Conservation (phyloP, 768 basidiomycete genomes). For the Agaricus bisporus region DNA sequence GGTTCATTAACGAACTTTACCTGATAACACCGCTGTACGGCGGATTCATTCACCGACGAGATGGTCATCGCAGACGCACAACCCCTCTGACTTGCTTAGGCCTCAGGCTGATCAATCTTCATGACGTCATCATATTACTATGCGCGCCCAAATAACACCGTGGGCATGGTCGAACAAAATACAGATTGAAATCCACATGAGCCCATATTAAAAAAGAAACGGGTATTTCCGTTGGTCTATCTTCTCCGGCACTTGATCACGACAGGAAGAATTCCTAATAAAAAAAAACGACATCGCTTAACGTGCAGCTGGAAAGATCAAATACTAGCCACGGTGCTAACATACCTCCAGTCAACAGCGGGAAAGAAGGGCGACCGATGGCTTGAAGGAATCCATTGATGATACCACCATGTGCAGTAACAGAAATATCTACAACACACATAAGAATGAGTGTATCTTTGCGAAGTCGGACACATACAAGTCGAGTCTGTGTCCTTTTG, state of each 20-base stretch:
- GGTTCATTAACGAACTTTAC: not conserved
- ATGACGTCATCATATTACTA: constrained; percentile 5
- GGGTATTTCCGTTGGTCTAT: not conserved
- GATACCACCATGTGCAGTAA: constrained; percentile 15
- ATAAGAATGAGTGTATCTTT: not conserved
- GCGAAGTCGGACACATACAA: constrained; percentile 32
- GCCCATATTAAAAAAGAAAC: not conserved
- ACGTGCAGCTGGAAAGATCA: too few relatives aligned
- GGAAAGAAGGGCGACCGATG: constrained; percentile 9
- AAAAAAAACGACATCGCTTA: not conserved
- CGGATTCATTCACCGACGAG: not conserved
- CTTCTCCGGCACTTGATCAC: constrained; percentile 4
- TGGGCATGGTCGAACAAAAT: too few relatives aligned
- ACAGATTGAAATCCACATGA: not conserved
- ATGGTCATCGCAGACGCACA: not conserved
- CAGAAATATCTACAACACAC: constrained; percentile 7
- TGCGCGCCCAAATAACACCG: not conserved
- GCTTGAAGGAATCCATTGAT: constrained; percentile 15
- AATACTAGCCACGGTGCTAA: too few relatives aligned
- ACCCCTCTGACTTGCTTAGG: not conserved
- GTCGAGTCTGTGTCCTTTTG: constrained; percentile 30
- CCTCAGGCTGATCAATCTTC: not conserved
- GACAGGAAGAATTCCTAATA: constrained; percentile 5
- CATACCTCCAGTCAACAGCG: constrained; percentile 13
- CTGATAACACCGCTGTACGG: not conserved